Evolutionary conservation across 2,329 filamentous ascomycete genomes (phyloP), one percentile per base, ranked within the genome.

Genomic region (Neobulgaria alba): DNA sequence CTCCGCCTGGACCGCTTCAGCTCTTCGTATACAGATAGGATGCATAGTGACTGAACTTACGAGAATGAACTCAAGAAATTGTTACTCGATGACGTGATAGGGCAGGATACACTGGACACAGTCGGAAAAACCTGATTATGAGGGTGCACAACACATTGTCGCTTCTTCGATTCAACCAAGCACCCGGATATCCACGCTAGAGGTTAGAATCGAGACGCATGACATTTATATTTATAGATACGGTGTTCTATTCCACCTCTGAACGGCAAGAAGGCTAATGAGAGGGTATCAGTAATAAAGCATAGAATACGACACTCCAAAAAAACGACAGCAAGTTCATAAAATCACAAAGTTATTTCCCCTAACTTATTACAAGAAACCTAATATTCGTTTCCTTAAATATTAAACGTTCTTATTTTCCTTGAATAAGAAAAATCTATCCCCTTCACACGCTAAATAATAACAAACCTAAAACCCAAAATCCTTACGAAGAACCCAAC

Each of bases 21-120:
- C 42, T 45, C 39, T 37, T 48, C 39, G 46, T 48, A 48, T 38
- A 48, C 46, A 42, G 46, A 45, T 36, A 45, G 41, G 42, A 39
- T 48, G 35, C 39, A 45, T 43, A 29, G 46, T 33, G 43, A 48
- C 36, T 48, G 42, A 33, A 39, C 46, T 41, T 48, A 40, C 39
- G 42, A 43, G 36, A 41, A 45, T 34, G 36, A 46, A 43, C 36
- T 48, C 21, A 46, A 41, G 36, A 42, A 38, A 43, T 26, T 48
- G 36, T 40, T 48, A 37, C 39, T 42, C 30, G 29, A 33, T 38
- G 36, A 16, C 31, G 32, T 42, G 32, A 3, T 39, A 33, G 38
- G 39, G 45, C 34, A 37, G 23, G 35, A 48, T 39, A 37, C 30
- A 43, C 29, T 43, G 29, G 37, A 29, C 0, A 41, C 32, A 40